Evolutionary conservation across 768 basidiomycete species (phyloP), one percentile per base, ranked within the genome.

Genomic region (Lactarius sp.): DNA sequence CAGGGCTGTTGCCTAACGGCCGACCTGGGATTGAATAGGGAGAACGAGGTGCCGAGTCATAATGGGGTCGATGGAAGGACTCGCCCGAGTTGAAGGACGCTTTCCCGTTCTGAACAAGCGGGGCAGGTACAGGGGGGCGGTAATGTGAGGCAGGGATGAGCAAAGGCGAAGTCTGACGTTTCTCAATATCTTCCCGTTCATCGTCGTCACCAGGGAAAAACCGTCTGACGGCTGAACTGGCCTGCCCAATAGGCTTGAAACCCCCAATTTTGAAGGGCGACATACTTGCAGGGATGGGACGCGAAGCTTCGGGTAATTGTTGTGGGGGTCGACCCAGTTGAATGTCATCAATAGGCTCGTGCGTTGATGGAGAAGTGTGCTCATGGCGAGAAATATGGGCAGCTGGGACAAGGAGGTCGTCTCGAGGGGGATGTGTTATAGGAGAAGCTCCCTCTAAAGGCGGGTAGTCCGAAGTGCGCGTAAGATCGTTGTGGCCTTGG

Each of bases 121-220:
- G 59, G 14, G 64, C 59, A 52, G 64, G 64, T 18, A 44, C 54
- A 39, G 64, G 64, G 27, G 64, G 64, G 2, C 54, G 64, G 54
- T 65, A 65, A 52, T 65, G 64, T 37, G 64, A 51, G 9, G 49
- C 64, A 1, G 64, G 64, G 12, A 65, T 46, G 27, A 65, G 64
- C 22, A 60, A 31, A 37, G 64, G 63, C 22, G 63, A 47, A 46
- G 59, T 37, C 18, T 56, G 64, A 36, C 54, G 59, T n/a, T 65
- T 65, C 36, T 65, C 59, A 56, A 39, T 7, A 59, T 65, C 64
- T 18, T 67, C 69, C 37, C 80, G 78, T 67, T 83, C 79, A 20
- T 90, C 88, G 22, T 92, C 90, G 55, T 92, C 90, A 1, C 81
- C 83, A 22, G 92, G 91, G 71, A 94, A 94, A 75, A 94, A 94